Percentiles rank a stretch among this genome's conserved stretches.
Evolutionary conservation across 352 stramenopile species (phyloP).

Genomic region (Aphanomyces invadans): DNA sequence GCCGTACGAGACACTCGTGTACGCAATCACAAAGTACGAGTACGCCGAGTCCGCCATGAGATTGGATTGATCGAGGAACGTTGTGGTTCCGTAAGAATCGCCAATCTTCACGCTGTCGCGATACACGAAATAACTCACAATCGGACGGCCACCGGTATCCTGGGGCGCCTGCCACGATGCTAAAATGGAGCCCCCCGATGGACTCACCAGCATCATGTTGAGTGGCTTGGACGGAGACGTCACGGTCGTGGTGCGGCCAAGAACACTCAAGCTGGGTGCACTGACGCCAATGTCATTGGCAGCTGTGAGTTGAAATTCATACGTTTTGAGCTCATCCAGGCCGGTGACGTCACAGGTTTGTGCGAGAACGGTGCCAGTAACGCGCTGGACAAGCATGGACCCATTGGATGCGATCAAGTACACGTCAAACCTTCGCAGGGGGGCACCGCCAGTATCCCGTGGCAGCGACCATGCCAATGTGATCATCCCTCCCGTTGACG

Average conservation of each 20-base stretch:
- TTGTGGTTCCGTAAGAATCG: constrained; percentile 25
- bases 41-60: constrained; percentile 38
- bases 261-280: constrained; percentile 29
- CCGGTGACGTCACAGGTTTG: constrained; percentile 32
- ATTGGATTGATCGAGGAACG: constrained; percentile 35
- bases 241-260: constrained; percentile 32
- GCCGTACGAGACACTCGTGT: constrained; percentile 31
- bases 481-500: constrained; percentile 1
- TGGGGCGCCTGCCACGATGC: constrained; percentile 47
- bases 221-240: constrained; percentile 41
- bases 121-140: constrained; percentile 46
- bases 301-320: constrained; percentile 38
- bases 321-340: constrained; percentile 43
- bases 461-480: neutral
- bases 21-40: constrained; percentile 39
- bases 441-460: neutral
- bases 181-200: constrained; percentile 46
- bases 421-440: neutral
- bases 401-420: constrained; percentile 3
- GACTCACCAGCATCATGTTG: constrained; percentile 33
- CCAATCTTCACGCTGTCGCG: constrained; percentile 34
- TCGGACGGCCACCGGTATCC: constrained; percentile 44
- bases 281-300: constrained; percentile 37
- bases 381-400: neutral
- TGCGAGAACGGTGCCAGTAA: neutral